A percentile compares a stretch with the other conserved stretches of the same genome.
Conservation (phyloP, 139 green algal genomes). For the Gonium pectorale region DNA sequence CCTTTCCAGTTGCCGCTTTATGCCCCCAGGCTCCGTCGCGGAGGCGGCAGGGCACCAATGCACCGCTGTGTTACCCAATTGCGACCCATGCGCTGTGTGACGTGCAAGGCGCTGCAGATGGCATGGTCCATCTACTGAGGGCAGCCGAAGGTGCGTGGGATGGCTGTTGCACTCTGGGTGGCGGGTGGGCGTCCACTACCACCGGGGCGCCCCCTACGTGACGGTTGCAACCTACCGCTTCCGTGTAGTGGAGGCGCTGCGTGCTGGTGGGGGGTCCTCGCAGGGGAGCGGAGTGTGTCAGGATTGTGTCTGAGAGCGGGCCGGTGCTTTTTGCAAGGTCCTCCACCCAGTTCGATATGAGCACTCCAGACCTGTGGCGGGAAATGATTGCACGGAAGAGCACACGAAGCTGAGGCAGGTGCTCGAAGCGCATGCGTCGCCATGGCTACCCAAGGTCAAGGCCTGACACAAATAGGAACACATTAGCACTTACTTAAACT, state of each 20-base stretch:
- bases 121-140: no score
- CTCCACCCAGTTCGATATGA: constrained; percentile 37
- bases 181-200: background rate
- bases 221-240: background rate
- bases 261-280: constrained; percentile 3
- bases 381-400: background rate
- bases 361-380: constrained; percentile 21
- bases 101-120: no score
- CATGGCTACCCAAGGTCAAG: background rate
- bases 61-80: no score
- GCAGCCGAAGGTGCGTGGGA: no score
- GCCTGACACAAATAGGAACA: background rate
- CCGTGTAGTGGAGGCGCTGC: constrained; percentile 5
- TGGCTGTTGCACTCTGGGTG: background rate
- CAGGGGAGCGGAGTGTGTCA: background rate
- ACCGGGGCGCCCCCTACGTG: background rate
- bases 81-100: no score
- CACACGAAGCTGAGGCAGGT: background rate
- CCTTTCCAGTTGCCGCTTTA: no score
- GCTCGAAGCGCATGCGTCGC: background rate
- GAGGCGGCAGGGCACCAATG: no score
- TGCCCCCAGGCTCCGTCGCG: no score
- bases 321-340: background rate
- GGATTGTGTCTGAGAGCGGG: background rate
- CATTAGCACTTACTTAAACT: background rate